Evolutionary conservation across 2,329 filamentous ascomycete species (phyloP).

Genomic region (Aspergillus jensenii): DNA sequence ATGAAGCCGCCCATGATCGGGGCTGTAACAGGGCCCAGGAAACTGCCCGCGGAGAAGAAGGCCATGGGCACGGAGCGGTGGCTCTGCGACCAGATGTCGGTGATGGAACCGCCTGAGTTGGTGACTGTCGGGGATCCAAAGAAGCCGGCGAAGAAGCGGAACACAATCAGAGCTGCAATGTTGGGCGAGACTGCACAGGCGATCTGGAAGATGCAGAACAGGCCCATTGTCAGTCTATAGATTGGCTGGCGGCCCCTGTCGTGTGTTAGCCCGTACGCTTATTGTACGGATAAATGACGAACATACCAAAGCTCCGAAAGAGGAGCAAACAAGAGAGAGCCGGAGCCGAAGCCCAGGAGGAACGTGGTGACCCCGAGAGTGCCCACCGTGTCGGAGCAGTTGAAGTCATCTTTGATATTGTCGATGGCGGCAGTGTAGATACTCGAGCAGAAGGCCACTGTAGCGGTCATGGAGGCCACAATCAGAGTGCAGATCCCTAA

Average conservation of each 20-base stretch:
- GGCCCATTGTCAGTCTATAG: not conserved
- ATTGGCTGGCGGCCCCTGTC: not conserved
- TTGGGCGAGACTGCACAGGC: not conserved
- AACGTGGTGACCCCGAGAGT: not conserved
- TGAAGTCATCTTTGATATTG: not conserved
- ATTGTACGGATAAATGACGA: no score
- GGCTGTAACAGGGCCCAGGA: not conserved
- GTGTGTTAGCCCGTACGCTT: no score
- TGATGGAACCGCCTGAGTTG: not conserved
- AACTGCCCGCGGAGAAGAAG: not conserved
- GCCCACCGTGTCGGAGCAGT: not conserved
- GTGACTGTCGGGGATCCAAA: not conserved
- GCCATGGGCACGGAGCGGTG: not conserved
- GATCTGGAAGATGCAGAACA: not conserved
- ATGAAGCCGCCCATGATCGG: not conserved
- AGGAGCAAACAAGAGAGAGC: not conserved
- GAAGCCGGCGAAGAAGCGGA: not conserved
- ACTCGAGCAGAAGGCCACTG: not conserved
- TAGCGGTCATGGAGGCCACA: not conserved
- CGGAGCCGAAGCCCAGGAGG: not conserved
- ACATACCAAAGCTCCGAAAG: not conserved
- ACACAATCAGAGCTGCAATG: not conserved
- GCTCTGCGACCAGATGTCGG: not conserved
- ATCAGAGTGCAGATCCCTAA: not conserved
- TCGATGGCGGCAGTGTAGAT: not conserved